Evolutionary conservation across 2,329 filamentous ascomycete species (phyloP), one percentile per base, ranked within the genome.

Genomic region (Monilinia polystroma): DNA sequence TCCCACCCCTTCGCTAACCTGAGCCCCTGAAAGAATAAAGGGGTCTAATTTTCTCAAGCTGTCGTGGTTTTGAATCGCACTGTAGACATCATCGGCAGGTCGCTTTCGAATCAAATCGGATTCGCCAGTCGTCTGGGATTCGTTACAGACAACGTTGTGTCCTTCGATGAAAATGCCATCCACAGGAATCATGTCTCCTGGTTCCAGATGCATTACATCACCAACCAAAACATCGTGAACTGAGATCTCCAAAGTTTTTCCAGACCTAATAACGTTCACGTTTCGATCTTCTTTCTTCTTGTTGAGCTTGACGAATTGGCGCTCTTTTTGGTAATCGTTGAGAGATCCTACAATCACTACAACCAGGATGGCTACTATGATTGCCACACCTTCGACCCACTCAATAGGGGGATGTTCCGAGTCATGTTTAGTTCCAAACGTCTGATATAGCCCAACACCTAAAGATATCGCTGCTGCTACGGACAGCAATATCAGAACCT

Each of bases 361-460:
- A 70, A 93, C 88, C 20, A 89, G 75, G 68, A 93, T 91, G 62
- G 90, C 91, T 29, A 89, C 84, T 54, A 92, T 87, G 70, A 93
- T 92, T 10, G 91, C 90, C 14, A 93, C 87, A 70, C 90, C 90
- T 77, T 94, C 91, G 6, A 93, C 88, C 91, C 91, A 94, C 76
- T 93, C 88, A 16, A 92, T 87, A 47, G 83, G 83, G 1, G 74
- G 72, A 51, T 79, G 75, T 52, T 77, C 80, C 12, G 81, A 77
- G 6, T 81, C 76, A 57, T 83, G 80, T n/a, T 79, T 73, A 3
- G 83, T 82, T 20, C 84, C 86, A 62, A 89, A 82, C 1, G 89
- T 87, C 73, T 93, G 88, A 72, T 92, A 92, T 1, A 93, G 84
- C 56, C 90, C 90, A 52, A 93, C 84, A 0, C 86, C 87, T 35